A percentile compares a stretch with the other conserved stretches of the same genome.
phyloP scores from a whole-genome alignment of 805 yeast species.

The Teunomyces tritomae region DNA sequence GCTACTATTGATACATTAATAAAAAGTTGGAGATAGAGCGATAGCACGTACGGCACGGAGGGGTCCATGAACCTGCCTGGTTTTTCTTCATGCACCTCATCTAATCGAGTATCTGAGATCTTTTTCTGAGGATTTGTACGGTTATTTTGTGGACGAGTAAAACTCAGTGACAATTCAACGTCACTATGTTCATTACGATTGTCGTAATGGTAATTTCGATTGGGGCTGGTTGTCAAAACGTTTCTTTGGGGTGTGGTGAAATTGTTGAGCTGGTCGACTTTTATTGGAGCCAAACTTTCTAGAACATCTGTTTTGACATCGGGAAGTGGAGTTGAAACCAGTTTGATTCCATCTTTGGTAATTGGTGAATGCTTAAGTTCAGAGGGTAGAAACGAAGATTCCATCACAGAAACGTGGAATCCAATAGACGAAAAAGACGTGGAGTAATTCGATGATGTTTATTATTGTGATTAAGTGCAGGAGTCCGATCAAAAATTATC shows the following conservation, averaged over 20 bases:
- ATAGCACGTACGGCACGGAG: conserved; percentile 52
- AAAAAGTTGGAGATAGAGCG: conserved; percentile 61
- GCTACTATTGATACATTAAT: conserved; percentile 55
- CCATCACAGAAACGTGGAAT: background rate
- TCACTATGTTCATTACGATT: background rate
- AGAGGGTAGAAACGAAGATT: background rate
- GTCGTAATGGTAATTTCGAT: background rate
- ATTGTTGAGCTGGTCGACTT: background rate
- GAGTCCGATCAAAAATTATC: background rate
- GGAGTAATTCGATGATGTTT: conserved; percentile 3
- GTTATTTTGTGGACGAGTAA: background rate
- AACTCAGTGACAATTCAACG: background rate
- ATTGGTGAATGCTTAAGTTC: conserved; percentile 14
- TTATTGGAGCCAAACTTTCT: background rate
- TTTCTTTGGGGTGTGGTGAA: background rate
- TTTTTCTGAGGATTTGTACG: background rate
- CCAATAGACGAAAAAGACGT: background rate
- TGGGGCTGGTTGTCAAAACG: background rate
- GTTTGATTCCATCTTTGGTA: conserved; percentile 12
- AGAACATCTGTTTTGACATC: background rate
- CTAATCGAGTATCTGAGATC: background rate
- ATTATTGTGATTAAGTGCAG: background rate
- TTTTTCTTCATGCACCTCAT: background rate
- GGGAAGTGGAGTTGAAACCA: conserved; percentile 7
- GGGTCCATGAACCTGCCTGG: conserved; percentile 33